Evolutionary conservation across 805 yeast species (phyloP), one percentile per base, ranked within the genome.

Genomic region (Blastobotrys peoriensis): DNA sequence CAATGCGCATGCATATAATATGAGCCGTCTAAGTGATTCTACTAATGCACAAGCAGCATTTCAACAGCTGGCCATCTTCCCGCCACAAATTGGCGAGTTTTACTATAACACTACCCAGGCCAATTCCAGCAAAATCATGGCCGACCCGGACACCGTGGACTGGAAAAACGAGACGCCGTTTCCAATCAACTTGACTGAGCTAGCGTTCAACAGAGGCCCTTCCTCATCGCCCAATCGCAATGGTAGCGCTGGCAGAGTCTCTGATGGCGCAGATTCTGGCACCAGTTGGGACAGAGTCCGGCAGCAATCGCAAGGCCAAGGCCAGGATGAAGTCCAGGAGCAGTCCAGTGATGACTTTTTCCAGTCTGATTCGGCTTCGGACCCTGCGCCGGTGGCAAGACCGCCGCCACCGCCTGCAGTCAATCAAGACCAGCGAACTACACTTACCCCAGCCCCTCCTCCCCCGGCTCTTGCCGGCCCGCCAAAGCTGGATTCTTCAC

Each of bases 71-170:
- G 22, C 41, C 6, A 21, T 20, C 3, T 52, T 38, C 33, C 56
- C 58, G 3, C 55, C 56, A 3, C 47, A 47, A 38, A 21, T 54
- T n/a, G 58, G 55, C 5, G 27, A 38, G 19, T 43, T 47, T 16
- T 54, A 54, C 37, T 54, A 50, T 21, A 22, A 39, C 15, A 40
- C 36, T 5, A 52, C 53, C 4, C 45, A 50, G 3, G 28, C 43
- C 25, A 53, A 52, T 34, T 35, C 39, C 1, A 33, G 49, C 9
- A 22, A 36, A 30, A 38, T 36, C n/a, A 50, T 54, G 56, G 36
- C 41, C 3, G 52, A 54, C 33, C 58, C 58, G 6, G 36, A 36
- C 20, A 33, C 47, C 15, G 46, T 53, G 33, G 49, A 51, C 40
- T 53, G 57, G 57, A 39, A 36, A 19, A 38, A 28, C 36, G 46